phyloP scores from a whole-genome alignment of 2,329 filamentous ascomycete genomes.

The Claviceps quebecensis region DNA sequence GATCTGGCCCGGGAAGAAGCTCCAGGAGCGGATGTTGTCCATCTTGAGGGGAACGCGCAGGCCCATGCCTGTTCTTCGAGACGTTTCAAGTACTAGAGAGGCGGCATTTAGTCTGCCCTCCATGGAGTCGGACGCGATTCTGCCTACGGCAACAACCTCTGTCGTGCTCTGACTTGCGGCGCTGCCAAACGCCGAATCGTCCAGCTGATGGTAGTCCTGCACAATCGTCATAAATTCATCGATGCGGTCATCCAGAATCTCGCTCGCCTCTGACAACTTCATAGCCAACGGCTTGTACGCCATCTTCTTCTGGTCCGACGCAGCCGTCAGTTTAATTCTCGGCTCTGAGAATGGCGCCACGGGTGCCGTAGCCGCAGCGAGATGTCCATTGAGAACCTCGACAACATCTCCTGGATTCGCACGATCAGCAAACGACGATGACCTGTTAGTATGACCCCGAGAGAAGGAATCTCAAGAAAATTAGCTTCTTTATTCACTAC shows the following conservation, averaged over 20 bases:
- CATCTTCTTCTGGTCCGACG: slow-evolving; percentile 82
- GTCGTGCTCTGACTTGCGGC: slow-evolving; percentile 72
- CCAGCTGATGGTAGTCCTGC: slow-evolving; percentile 59
- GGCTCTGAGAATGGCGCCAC: slow-evolving; percentile 59
- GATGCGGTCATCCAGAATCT: slow-evolving; percentile 89
- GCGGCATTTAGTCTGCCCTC: slow-evolving; percentile 77
- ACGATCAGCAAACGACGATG: slow-evolving; percentile 52
- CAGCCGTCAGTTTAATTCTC: slow-evolving; percentile 71
- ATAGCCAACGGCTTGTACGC: slow-evolving; percentile 86
- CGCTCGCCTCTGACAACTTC: slow-evolving; percentile 84
- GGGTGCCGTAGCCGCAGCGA: slow-evolving; percentile 52
- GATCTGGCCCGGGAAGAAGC: slow-evolving; percentile 90
- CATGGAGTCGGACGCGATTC: slow-evolving; percentile 77
- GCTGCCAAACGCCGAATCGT: slow-evolving; percentile 73
- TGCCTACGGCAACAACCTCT: slow-evolving; percentile 78
- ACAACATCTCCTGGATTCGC: slow-evolving; percentile 66
- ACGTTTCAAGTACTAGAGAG: slow-evolving; percentile 79
- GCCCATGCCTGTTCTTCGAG: slow-evolving; percentile 69
- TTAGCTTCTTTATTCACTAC: too few species aligned
- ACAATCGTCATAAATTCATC: slow-evolving; percentile 71
- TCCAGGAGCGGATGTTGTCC: slow-evolving; percentile 51
- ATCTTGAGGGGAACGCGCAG: slow-evolving; percentile 69
- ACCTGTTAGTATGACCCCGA: slow-evolving; percentile 7
- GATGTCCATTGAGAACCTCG: slow-evolving; percentile 69
- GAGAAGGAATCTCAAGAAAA: not conserved